Evolutionary conservation across 306 rosid species (phyloP), one percentile per base, ranked within the genome.

Genomic region (Oemleria cerasiformis): DNA sequence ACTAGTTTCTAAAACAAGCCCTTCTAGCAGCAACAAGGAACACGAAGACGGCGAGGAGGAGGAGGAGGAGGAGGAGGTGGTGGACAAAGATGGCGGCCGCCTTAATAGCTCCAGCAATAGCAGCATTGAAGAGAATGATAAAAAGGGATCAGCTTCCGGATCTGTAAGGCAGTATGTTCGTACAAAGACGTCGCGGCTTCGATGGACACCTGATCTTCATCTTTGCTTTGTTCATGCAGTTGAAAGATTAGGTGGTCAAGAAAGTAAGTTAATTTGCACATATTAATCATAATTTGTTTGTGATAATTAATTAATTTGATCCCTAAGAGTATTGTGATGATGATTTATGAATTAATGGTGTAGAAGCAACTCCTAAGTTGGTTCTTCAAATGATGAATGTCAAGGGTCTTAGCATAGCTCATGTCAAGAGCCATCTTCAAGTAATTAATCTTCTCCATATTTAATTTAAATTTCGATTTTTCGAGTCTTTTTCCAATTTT

Each of bases 341-440:
- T 41, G 34, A n/a, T 15, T 30, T 20, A 16, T 45, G 56, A 75
- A 43, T 65, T 74, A 23, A 12, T 53, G 64, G 66, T 56, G 82
- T 76, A 84, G 85, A 73, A 84, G 87, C 87, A 53, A 84, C 87
- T 53, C 87, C 85, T 3, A 84, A 84, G 68, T 68, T 84, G 71
- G 85, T 84, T 56, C 87, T 84, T 75, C 85, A 84, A 39, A 6
- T 75, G 71, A 84, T 80, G 85, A 80, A 84, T 67, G 61, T 78
- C 44, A 75, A 80, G 80, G 87, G 87, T 54, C 87, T 80, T 41
- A 84, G 74, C 83, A 84, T 84, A 63, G 84, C 87, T 75, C 87
- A 84, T 63, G 85, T 80, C 44, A 80, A 84, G 54, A 84, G 85
- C 73, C 87, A 84, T 74, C 85, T 84, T 54, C 87, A 84, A 74